Conservation (phyloP, 805 yeast species). For the Metschnikowia proteae region DNA sequence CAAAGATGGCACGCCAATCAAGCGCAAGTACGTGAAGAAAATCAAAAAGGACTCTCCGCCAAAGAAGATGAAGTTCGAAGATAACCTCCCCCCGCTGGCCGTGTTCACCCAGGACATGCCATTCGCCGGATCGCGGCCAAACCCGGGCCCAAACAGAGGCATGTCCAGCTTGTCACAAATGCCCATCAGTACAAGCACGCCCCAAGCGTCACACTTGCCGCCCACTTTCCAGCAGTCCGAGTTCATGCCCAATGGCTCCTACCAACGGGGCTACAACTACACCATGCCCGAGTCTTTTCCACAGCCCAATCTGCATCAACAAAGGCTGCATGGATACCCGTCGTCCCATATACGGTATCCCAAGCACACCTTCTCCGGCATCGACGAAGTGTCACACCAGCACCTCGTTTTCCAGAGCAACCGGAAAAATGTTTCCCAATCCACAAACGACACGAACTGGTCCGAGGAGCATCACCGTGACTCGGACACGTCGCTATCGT, state of each 20-base stretch:
- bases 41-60: constrained; percentile 40
- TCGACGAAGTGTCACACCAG: constrained; percentile 13
- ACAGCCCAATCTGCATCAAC: neutral
- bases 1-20: constrained; percentile 41
- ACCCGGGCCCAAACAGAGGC: neutral
- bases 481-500: constrained; percentile 36
- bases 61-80: constrained; percentile 41
- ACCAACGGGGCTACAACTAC: constrained; percentile 3
- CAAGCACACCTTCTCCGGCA: neutral
- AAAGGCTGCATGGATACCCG: neutral
- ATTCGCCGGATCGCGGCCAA: constrained; percentile 6
- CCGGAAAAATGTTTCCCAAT: constrained; percentile 26
- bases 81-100: constrained; percentile 18
- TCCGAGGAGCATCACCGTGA: constrained; percentile 38
- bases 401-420: constrained; percentile 15
- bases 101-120: constrained; percentile 20
- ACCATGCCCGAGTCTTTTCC: neutral
- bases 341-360: neutral
- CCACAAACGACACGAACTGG: constrained; percentile 44
- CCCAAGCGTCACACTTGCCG: constrained; percentile 15
- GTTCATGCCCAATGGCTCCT: constrained; percentile 12
- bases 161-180: constrained; percentile 8
- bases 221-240: constrained; percentile 24
- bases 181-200: constrained; percentile 5
- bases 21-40: constrained; percentile 51